Evolutionary conservation across 176 grass and related monocot genomes (phyloP), one percentile per base, ranked within the genome.

Genomic region (Calamus simplicifolius): DNA sequence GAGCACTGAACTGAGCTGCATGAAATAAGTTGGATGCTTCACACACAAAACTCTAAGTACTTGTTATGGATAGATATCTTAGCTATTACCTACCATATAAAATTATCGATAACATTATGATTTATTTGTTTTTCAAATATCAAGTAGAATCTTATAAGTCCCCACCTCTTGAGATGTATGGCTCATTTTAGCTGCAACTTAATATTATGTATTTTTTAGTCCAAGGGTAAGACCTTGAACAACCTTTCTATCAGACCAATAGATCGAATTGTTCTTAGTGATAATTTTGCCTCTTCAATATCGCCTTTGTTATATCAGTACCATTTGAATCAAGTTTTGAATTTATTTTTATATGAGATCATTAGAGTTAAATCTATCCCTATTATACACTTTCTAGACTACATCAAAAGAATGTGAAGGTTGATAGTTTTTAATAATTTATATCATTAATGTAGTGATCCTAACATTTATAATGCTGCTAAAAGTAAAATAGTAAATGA

Each of bases 341-440:
- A 48, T 75, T 79, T 83, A 97, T 85, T 62, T 64, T 91, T 31
- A 87, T 87, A 97, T 97, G 52, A 62, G 48, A 60, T 97, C 92
- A 4, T 91, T 87, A 19, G 53, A 21, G 10, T 58, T 57, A 69
- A 97, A 97, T 3, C 59, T 82, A 58, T 88, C 92, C 73, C 88
- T 97, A 84, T 97, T 87, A 18, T 58, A 97, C 3, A 97, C 92
- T 63, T 90, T 72, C 92, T 97, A 71, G 74, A 75, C 21, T 17
- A 16, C 16, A 31, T 43, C 8, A 43, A 10, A 43, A 43, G 35
- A 43, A 43, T 7, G 2, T 13, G 7, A 43, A 10, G 35, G 35
- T 12, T 43, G 35, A 43, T 43, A 43, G 0, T 1, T 10, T 43
- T 43, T 43, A 43, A 43, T 13, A 0, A 13, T 43, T 43, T 6